These are phyloP conservation scores for Oenanthe javanica DNA, from an alignment of 140 eudicot genomes.

Conservation along the genomic window DNA sequence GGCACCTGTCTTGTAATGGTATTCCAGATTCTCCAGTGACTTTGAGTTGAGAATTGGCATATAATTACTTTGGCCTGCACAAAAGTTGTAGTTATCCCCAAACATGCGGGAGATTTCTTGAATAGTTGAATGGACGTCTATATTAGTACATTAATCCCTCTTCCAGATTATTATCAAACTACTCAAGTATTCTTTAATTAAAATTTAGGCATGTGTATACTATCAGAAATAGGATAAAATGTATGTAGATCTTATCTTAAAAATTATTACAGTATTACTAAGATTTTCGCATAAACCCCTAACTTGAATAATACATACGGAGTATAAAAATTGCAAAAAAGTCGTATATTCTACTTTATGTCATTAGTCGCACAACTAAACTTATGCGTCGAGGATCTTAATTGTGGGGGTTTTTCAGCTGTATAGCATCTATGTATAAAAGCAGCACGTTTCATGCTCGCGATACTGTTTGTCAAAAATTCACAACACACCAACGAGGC, in stretches of 20 bases:
- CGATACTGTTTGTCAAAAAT: not conserved
- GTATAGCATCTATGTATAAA: not conserved
- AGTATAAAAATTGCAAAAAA: too few relatives aligned
- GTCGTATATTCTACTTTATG: not conserved
- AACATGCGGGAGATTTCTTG: not conserved
- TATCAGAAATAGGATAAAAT: too few relatives aligned
- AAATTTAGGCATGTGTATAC: too few relatives aligned
- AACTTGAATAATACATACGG: not conserved
- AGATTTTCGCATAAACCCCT: too few relatives aligned
- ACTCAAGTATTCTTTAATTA: too few relatives aligned
- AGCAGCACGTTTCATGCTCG: not conserved
- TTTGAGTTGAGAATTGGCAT: slow-evolving; percentile 1
- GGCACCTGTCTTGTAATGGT: not conserved
- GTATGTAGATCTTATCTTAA: too few relatives aligned
- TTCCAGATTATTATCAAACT: too few relatives aligned
- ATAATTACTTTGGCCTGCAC: not conserved
- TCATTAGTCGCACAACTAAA: not conserved
- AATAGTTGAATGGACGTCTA: not conserved
- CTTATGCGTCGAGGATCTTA: not conserved
- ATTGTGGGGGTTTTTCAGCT: not conserved
- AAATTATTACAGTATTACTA: too few relatives aligned
- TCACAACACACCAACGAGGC: not conserved
- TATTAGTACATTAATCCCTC: too few relatives aligned
- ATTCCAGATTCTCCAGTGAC: not conserved
- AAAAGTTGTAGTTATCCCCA: slow-evolving; percentile 1